Conservation (phyloP, 1,284 basidiomycete genomes). For the Porogramme epimiltina region DNA sequence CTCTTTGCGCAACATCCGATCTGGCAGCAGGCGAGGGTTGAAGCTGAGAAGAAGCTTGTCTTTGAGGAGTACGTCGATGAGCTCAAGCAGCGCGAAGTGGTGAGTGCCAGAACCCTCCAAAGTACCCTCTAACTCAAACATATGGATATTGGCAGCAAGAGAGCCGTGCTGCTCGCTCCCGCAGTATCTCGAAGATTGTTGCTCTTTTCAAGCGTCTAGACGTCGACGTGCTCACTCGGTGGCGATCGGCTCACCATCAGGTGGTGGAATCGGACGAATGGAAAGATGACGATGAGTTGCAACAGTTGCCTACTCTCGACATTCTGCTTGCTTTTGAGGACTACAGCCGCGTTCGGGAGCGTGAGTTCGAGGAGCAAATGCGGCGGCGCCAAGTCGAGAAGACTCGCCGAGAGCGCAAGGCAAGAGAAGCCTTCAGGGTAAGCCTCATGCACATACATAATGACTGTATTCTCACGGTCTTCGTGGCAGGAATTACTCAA, state of each 20-base stretch:
- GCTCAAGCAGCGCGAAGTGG: conserved; percentile 84
- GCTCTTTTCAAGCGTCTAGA: conserved; percentile 80
- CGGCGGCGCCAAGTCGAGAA: conserved; percentile 81
- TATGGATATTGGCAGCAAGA: conserved; percentile 57
- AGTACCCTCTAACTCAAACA: conserved; percentile 2
- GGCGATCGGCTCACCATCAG: conserved; percentile 79
- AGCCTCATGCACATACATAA: not conserved
- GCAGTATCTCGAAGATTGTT: conserved; percentile 80
- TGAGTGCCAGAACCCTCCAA: conserved; percentile 39
- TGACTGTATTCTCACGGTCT: not conserved
- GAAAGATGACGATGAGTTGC: conserved; percentile 73
- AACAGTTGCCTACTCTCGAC: conserved; percentile 83
- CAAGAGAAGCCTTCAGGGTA: conserved; percentile 87
- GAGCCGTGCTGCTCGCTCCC: conserved; percentile 69
- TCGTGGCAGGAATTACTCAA: conserved; percentile 62
- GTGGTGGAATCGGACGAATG: conserved; percentile 80
- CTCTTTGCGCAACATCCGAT: conserved; percentile 83
- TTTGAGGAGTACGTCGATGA: conserved; percentile 90
- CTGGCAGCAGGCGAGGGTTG: conserved; percentile 84
- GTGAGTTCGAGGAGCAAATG: conserved; percentile 86
- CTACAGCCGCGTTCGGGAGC: conserved; percentile 83
- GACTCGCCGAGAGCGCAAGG: conserved; percentile 81
- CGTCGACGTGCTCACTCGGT: conserved; percentile 87
- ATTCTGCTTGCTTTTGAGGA: conserved; percentile 92
- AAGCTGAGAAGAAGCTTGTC: conserved; percentile 81